Evolutionary conservation across 2,329 filamentous ascomycete species (phyloP).

Genomic region (Nectriaceae sp.): DNA sequence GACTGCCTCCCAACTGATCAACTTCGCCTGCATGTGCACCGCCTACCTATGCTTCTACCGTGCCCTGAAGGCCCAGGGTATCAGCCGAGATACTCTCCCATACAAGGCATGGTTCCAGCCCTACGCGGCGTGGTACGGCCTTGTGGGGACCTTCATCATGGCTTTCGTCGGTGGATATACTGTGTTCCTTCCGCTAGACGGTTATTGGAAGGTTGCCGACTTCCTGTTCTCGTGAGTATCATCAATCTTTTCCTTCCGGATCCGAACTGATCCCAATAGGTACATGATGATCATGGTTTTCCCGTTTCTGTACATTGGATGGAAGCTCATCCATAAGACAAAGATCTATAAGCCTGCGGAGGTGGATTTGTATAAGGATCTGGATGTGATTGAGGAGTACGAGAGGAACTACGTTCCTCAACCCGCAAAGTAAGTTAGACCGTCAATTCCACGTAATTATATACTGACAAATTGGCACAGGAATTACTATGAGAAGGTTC

Average conservation of each 20-base stretch:
- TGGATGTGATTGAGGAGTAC: slow-evolving; percentile 70
- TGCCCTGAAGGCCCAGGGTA: slow-evolving; percentile 68
- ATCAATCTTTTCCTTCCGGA: too few species aligned
- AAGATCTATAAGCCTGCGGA: slow-evolving; percentile 57
- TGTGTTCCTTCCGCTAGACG: slow-evolving; percentile 65
- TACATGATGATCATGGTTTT: slow-evolving; percentile 76
- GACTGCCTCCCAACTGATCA: slow-evolving; percentile 74
- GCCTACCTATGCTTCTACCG: slow-evolving; percentile 74
- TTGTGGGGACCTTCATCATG: slow-evolving; percentile 68
- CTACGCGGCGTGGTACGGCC: slow-evolving; percentile 68
- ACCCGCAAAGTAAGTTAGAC: slow-evolving; percentile 55
- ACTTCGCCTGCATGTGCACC: slow-evolving; percentile 68
- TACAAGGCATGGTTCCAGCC: slow-evolving; percentile 72
- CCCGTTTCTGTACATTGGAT: slow-evolving; percentile 67
- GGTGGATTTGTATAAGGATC: slow-evolving; percentile 62
- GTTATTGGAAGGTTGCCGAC: slow-evolving; percentile 66
- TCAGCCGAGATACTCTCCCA: slow-evolving; percentile 67
- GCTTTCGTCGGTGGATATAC: slow-evolving; percentile 74
- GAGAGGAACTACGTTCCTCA: slow-evolving; percentile 58
- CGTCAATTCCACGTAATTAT: neutral
- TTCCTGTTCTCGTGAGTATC: slow-evolving; percentile 70
- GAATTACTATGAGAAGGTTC: slow-evolving; percentile 17
- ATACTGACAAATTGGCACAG: slow-evolving; percentile 10
- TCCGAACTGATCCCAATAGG: too few species aligned
- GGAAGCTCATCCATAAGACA: slow-evolving; percentile 71